Percentiles rank a stretch among this genome's conserved stretches.
phyloP scores from a whole-genome alignment of 23 red algal genomes.

The Gracilaria gracilis region DNA sequence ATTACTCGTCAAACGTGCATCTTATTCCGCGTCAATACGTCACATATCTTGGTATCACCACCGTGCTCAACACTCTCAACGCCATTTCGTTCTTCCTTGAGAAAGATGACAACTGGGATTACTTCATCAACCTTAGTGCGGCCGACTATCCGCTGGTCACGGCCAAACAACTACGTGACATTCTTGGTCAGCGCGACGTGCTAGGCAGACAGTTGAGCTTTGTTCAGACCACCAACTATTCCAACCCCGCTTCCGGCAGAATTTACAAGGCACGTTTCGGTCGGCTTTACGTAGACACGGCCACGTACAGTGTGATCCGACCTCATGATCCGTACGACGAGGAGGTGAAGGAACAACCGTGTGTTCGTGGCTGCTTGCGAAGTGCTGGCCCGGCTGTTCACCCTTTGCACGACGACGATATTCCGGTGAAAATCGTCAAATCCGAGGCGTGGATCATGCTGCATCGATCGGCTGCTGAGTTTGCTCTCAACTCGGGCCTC shows the following conservation, averaged over 20 bases:
- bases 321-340: neutral
- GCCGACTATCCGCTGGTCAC: constrained; percentile 81
- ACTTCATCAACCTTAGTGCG: constrained; percentile 85
- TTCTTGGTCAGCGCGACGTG: constrained; percentile 39
- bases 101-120: constrained; percentile 49
- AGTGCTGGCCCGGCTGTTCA: neutral
- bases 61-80: constrained; percentile 78
- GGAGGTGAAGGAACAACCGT: neutral
- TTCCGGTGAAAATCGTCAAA: constrained; percentile 23
- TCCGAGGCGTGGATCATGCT: constrained; percentile 77
- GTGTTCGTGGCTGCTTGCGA: neutral
- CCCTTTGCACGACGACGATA: neutral
- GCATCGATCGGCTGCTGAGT: constrained; percentile 49
- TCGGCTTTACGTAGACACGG: neutral
- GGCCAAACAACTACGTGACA: constrained; percentile 24
- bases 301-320: constrained; percentile 10
- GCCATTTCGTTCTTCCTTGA: constrained; percentile 78
- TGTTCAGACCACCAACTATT: constrained; percentile 18
- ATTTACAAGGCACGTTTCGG: neutral
- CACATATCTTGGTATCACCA: constrained; percentile 83
- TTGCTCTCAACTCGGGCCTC: neutral
- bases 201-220: constrained; percentile 14
- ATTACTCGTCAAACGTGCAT: constrained; percentile 60
- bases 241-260: neutral
- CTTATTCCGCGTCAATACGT: constrained; percentile 78